These are phyloP conservation scores for Scutellaria minor DNA, from an alignment of 257 asterid genomes.

Conservation along the genomic window DNA sequence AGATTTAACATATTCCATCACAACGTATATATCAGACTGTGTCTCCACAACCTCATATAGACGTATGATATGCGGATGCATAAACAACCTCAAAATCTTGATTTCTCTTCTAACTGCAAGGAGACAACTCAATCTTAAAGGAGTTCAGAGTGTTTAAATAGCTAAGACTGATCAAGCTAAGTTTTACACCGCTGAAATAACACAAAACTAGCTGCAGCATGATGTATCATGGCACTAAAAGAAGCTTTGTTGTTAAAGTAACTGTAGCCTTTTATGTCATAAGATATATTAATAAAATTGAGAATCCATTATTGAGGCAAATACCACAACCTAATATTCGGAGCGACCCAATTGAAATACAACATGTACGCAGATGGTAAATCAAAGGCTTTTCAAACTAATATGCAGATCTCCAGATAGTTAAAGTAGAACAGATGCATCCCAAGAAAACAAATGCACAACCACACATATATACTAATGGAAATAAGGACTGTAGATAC, in stretches of 20 bases:
- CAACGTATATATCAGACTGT: constrained; percentile 75
- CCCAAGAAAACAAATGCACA: neutral
- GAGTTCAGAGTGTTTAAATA: constrained; percentile 7
- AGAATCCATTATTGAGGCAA: constrained; percentile 17
- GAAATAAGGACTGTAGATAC: constrained; percentile 4
- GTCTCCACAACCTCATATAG: constrained; percentile 92
- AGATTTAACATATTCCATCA: constrained; percentile 88
- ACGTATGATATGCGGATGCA: constrained; percentile 92
- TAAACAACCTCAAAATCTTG: constrained; percentile 83
- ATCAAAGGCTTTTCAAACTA: neutral
- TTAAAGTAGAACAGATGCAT: constrained; percentile 12
- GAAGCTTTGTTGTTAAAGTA: constrained; percentile 5
- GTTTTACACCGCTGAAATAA: neutral
- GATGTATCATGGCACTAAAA: constrained; percentile 18
- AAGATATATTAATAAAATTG: neutral
- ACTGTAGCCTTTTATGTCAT: neutral
- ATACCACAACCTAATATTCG: constrained; percentile 12
- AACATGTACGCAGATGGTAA: neutral
- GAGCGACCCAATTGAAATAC: constrained; percentile 16
- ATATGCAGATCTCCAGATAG: constrained; percentile 6
- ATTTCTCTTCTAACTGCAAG: constrained; percentile 83
- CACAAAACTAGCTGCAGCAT: neutral
- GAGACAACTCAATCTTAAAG: constrained; percentile 11
- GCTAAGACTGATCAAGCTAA: constrained; percentile 12
- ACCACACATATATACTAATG: neutral